Base-by-base conservation (phyloP, 2,329 filamentous ascomycete species). In the Monilinia fructigena region DNA sequence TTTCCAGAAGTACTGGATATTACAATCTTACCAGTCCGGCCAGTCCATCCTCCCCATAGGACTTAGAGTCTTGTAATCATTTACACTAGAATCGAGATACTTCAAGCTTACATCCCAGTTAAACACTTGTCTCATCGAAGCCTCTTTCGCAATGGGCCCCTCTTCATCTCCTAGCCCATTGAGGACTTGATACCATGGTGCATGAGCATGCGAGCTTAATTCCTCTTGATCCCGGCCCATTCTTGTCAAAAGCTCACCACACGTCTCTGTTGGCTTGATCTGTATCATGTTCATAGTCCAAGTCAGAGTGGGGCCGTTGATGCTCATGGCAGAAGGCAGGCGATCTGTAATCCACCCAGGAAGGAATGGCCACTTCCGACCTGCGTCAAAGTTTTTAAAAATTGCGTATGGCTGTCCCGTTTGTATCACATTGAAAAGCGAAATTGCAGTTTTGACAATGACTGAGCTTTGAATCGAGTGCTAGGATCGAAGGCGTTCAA, bases 301-400 rank as follows among this genome's bases (percentile, higher is more conserved):
- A 56, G 52, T 48, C 53, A 56, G 16, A 47, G 52, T 64, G 10
- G 62, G 53, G 4, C 62, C 28, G 26, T 56, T 26, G 26, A 64
- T 64, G 7, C 50, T 40, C 50, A 55, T 55, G 14, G 53, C 28
- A 35, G 53, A 18, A 31, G 55, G 26, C 28, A 55, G 40, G 16
- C n/a, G 28, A n/a, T 56, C 42, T 56, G 42, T 23, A n/a, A 38
- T 48, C 26, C 42, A 55, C 53, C 55, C 62, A n/a, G 28, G 14
- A 23, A 56, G 48, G 18, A 54, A 54, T 20, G 62, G 62, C 62
- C 62, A 64, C 3, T 18, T 47, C 10, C 52, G 62, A 50, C 35
- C 40, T 23, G 52, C n/a, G 18, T 64, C 62, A 14, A 35, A 38
- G 35, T 28, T 38, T n/a, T 8, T 26, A 18, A 38, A 56, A 18